A percentile compares a stretch with the other conserved stretches of the same genome.
Conservation (phyloP, 139 green algal species). For the Trebouxia sp. region DNA sequence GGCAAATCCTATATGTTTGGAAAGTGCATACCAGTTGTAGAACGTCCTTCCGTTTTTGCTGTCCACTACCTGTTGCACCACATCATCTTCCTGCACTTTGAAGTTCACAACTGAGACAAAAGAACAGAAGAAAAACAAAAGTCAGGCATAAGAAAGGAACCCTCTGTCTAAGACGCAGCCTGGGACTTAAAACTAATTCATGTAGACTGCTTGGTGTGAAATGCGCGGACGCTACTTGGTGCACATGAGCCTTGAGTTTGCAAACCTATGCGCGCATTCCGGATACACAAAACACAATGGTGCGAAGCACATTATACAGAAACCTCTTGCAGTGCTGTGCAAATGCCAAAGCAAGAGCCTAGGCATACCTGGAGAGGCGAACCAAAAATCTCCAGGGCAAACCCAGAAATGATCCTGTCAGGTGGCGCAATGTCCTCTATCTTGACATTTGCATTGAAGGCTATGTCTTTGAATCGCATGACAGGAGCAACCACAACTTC, state of each 20-base stretch:
- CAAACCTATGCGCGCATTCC: background rate
- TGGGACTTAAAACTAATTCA: too few species aligned
- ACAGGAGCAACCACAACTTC: conserved; percentile 90
- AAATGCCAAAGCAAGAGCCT: background rate
- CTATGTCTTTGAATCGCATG: conserved; percentile 70
- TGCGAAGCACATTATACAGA: background rate
- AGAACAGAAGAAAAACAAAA: too few species aligned
- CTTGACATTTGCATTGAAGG: conserved; percentile 53
- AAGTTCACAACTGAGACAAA: background rate
- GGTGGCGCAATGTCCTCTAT: conserved; percentile 75
- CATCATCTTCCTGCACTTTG: conserved; percentile 56
- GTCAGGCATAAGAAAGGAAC: too few species aligned
- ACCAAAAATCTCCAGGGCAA: conserved; percentile 88
- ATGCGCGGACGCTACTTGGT: too few species aligned
- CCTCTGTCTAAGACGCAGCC: too few species aligned
- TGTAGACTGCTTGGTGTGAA: too few species aligned
- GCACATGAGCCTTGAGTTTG: too few species aligned
- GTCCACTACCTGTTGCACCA: conserved; percentile 52
- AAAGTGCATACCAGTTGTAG: conserved; percentile 64
- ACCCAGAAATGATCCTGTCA: conserved; percentile 82
- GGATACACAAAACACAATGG: background rate
- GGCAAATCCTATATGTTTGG: background rate
- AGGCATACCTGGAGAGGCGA: conserved; percentile 49
- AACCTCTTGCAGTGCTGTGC: background rate
- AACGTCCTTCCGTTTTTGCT: conserved; percentile 58